Evolutionary conservation across 331 rosid species (phyloP), one percentile per base, ranked within the genome.

Genomic region (Spiraea crenata): DNA sequence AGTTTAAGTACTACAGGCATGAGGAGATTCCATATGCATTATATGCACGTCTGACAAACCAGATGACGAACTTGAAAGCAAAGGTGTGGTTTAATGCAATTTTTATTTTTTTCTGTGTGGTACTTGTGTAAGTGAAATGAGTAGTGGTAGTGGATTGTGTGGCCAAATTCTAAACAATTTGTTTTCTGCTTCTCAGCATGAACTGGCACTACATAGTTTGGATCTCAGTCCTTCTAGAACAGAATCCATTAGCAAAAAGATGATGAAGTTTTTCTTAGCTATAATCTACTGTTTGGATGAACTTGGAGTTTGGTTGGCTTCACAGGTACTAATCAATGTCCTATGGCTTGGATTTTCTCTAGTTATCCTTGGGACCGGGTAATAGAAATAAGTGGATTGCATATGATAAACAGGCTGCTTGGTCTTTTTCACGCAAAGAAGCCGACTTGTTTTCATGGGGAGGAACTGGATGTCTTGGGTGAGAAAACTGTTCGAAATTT

Each of bases 251-350:
- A 31, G 10, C 45, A 84, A 42, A 60, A 82, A 82, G 82, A 82
- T 90, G 41, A 45, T 31, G 42, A 93, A 82, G 80, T 57, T 77
- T 42, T 80, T 35, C 71, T 57, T 55, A 19, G 65, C 82, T 65
- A 39, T 89, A 13, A 31, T 76, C 10, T 93, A 74, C 79, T 90
- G 95, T 81, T 50, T 85, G 80, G 88, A 77, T 38, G 93, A 87
- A 13, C 89, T 93, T 56, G 98, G 98, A 65, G 61, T 84, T 80
- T 88, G 93, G 92, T 70, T 83, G 67, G 82, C 96, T 74, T 65
- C 77, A 63, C 87, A 93, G 97, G 98, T 93, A 76, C 62, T 75
- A 54, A 35, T 56, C 0, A 57, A 63, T 58, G 61, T 35, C 62
- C 51, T 25, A 0, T 25, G 31, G 31, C 31, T 39, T 72, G 49